Percentiles rank a stretch among this genome's conserved stretches.
Evolutionary conservation across 345 rosid genomes (phyloP).

Genomic region (Conringia planisiliqua): DNA sequence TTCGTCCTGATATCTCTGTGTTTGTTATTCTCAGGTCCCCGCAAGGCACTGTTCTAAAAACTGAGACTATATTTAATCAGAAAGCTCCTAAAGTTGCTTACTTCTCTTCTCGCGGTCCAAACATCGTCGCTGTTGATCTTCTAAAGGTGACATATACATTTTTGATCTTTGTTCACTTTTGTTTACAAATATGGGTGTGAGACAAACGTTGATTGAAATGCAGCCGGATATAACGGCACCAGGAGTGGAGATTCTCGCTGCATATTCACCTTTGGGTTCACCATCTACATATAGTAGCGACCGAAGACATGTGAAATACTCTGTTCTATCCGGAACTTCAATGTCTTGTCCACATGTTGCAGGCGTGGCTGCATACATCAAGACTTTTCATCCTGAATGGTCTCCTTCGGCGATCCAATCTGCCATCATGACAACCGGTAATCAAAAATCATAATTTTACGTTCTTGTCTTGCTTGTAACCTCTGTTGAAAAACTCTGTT

Average conservation of each 20-base stretch:
- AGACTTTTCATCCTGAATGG: slow-evolving; percentile 46
- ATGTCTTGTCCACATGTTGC: slow-evolving; percentile 60
- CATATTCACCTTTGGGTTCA: slow-evolving; percentile 29
- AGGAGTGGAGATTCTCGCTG: slow-evolving; percentile 46
- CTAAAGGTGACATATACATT: slow-evolving; percentile 13
- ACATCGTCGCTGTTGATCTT: slow-evolving; percentile 7
- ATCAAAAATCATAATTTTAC: background rate
- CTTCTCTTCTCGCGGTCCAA: slow-evolving; percentile 42
- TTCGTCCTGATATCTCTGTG: background rate
- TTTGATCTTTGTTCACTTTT: background rate
- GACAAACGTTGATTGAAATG: slow-evolving; percentile 5
- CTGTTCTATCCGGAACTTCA: slow-evolving; percentile 43
- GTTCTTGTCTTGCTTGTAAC: background rate
- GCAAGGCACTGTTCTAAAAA: slow-evolving; percentile 24
- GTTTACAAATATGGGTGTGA: background rate
- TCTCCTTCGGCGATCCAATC: slow-evolving; percentile 56
- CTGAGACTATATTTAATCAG: slow-evolving; percentile 13
- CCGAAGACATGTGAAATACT: slow-evolving; percentile 20
- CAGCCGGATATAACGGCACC: slow-evolving; percentile 54
- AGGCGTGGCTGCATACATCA: slow-evolving; percentile 43
- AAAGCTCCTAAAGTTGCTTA: slow-evolving; percentile 23
- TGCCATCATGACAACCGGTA: slow-evolving; percentile 64
- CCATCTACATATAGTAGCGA: slow-evolving; percentile 4
- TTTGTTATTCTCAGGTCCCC: slow-evolving; percentile 15
- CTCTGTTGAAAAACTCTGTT: background rate